Percentiles rank a stretch among this genome's conserved stretches.
Conservation (phyloP, 2,329 filamentous ascomycete species). For the Colletotrichum sp. region DNA sequence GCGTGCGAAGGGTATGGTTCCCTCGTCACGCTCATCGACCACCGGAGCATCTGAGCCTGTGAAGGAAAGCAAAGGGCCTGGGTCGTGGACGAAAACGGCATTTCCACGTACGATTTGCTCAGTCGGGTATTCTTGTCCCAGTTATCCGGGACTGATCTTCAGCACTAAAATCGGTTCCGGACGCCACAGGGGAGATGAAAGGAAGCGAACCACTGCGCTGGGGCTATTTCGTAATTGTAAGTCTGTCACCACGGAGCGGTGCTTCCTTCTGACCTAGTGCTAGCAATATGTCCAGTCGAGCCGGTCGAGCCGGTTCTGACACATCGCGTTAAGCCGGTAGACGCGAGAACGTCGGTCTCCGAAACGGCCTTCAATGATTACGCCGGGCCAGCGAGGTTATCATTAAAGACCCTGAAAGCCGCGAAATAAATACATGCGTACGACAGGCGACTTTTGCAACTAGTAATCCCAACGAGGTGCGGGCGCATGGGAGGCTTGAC, state of each 20-base stretch:
- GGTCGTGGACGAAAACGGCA: background rate
- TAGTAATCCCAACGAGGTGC: background rate
- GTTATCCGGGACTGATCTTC: background rate
- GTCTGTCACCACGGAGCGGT: background rate
- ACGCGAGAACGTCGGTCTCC: background rate
- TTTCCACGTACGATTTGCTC: background rate
- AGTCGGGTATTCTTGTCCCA: background rate
- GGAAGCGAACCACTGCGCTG: background rate
- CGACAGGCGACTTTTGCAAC: background rate
- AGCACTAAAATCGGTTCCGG: background rate
- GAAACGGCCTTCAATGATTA: background rate
- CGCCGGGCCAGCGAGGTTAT: background rate
- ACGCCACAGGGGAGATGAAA: background rate
- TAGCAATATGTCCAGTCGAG: background rate
- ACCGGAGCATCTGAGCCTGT: background rate
- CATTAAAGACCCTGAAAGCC: background rate
- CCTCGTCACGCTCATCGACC: background rate
- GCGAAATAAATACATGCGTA: background rate
- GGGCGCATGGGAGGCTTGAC: background rate
- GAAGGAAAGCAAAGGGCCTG: background rate
- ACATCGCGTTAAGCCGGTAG: background rate
- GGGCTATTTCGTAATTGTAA: background rate
- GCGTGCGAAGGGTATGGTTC: background rate
- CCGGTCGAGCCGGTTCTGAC: background rate
- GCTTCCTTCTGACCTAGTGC: background rate